These are phyloP conservation scores for Sporobolomyces roseus DNA, from an alignment of 768 basidiomycete genomes.

Conservation along the genomic window DNA sequence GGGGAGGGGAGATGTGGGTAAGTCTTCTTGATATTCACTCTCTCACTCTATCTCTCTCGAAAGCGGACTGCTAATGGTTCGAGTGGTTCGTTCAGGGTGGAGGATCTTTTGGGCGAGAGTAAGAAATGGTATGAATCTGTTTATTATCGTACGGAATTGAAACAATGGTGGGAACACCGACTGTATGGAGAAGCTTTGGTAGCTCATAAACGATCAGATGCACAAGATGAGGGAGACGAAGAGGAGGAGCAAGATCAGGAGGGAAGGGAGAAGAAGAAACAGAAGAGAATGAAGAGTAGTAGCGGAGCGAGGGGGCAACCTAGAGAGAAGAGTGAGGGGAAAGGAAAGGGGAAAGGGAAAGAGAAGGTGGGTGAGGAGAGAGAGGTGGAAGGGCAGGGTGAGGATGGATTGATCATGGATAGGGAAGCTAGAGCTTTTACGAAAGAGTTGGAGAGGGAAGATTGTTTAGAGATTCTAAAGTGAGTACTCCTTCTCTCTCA, in stretches of 20 bases:
- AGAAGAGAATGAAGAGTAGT: neutral
- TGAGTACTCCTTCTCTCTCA: neutral
- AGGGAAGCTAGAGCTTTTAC: neutral
- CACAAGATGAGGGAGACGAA: neutral
- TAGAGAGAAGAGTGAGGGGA: neutral
- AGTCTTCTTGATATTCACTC: too few relatives aligned
- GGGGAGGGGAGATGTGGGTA: slow-evolving; percentile 1
- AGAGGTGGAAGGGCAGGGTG: neutral
- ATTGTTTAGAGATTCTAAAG: neutral
- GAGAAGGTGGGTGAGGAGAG: neutral
- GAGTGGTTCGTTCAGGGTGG: neutral
- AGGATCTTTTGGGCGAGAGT: neutral
- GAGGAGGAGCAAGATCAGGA: neutral
- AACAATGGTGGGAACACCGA: neutral
- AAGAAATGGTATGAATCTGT: slow-evolving; percentile 1
- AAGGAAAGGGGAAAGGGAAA: neutral
- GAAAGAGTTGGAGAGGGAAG: neutral
- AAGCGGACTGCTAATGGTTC: neutral
- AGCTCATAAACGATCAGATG: neutral
- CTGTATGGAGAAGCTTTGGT: neutral
- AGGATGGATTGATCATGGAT: neutral
- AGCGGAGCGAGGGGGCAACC: too few relatives aligned
- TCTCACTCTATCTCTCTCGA: neutral
- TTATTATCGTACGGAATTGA: slow-evolving; percentile 9
- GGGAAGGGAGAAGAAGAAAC: neutral